phyloP scores from a whole-genome alignment of 495 filamentous ascomycete species.

The Penicillium alfredii region DNA sequence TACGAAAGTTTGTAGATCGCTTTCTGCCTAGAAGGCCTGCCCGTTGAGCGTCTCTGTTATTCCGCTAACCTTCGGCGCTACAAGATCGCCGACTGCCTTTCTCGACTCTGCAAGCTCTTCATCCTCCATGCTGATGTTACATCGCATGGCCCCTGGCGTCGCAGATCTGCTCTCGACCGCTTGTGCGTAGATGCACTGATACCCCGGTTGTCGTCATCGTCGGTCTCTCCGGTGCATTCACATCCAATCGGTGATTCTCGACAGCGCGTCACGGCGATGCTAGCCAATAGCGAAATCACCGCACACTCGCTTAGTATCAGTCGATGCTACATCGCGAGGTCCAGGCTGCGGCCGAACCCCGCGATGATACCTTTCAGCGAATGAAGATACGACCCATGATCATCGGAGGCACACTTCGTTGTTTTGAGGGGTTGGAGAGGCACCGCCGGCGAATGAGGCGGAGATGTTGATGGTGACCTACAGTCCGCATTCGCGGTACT shows the following conservation, averaged over 20 bases:
- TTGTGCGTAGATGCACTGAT: neutral
- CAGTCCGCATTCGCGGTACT: neutral
- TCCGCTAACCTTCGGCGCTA: neutral
- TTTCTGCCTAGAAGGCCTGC: neutral
- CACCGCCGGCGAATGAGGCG: neutral
- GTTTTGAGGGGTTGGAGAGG: too few species aligned
- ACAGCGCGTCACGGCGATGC: neutral
- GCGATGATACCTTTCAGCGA: neutral
- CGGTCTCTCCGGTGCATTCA: neutral
- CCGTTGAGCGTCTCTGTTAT: neutral
- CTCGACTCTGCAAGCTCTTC: too few species aligned
- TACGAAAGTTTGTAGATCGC: neutral
- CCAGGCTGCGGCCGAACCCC: neutral
- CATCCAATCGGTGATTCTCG: conserved; percentile 1
- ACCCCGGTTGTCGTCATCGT: conserved; percentile 5
- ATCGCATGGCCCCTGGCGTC: conserved; percentile 1
- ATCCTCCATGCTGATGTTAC: conserved; percentile 3
- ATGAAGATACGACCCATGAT: neutral
- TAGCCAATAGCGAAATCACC: conserved; percentile 8
- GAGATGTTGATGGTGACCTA: neutral
- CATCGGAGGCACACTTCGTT: neutral
- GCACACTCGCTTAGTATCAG: neutral
- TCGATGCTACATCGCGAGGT: conserved; percentile 1
- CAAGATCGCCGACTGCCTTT: conserved; percentile 1
- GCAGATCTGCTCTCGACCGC: conserved; percentile 3